Base-by-base conservation (phyloP, 2,329 filamentous ascomycete species). In the Paecilomyces niveus region DNA sequence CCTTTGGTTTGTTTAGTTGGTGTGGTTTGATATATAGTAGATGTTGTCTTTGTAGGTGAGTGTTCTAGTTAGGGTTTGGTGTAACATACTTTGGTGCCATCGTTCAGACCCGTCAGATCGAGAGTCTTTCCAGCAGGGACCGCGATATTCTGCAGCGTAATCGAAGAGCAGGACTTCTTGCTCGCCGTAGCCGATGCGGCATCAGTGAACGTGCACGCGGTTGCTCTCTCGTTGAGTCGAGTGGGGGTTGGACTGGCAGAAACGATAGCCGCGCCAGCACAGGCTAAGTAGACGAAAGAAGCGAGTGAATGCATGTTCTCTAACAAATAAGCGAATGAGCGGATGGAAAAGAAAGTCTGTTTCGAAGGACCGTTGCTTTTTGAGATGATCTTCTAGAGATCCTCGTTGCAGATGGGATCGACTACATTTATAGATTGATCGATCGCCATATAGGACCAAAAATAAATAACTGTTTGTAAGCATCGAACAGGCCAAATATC, bases 71-170 rank as follows among this genome's bases (percentile, higher is more conserved):
- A 18, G n/a, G 11, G 8, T 22, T 21, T 29, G 35, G 13, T 13
- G 56, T n/a, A 50, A 58, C 60, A 54, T 65, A 78, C 79, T 57
- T 71, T 78, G 13, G 83, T 84, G 61, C 80, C 80, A 18, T 71
- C 67, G 1, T 76, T 76, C 45, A 86, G 75, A 21, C 75, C 72
- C 11, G 83, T 83, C 60, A 87, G 68, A 66, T 87, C 83, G 2
- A 88, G 78, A 2, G 84, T 86, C 9, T 74, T 73, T 22, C 83
- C 83, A 6, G 83, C 79, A 3, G 85, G 84, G 13, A 87, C 84
- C 18, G 72, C 72, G 53, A 87, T 78, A 62, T 77, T 75, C 59
- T 76, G 77, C 21, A 87, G 73, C 21, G 79, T 70, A 60, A 87
- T 85, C 54, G 74, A 78, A 10, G 81, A 74, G 71, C 85, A 87